Evolutionary conservation across 2,329 filamentous ascomycete genomes (phyloP), one percentile per base, ranked within the genome.

Genomic region (Chalara sp.): DNA sequence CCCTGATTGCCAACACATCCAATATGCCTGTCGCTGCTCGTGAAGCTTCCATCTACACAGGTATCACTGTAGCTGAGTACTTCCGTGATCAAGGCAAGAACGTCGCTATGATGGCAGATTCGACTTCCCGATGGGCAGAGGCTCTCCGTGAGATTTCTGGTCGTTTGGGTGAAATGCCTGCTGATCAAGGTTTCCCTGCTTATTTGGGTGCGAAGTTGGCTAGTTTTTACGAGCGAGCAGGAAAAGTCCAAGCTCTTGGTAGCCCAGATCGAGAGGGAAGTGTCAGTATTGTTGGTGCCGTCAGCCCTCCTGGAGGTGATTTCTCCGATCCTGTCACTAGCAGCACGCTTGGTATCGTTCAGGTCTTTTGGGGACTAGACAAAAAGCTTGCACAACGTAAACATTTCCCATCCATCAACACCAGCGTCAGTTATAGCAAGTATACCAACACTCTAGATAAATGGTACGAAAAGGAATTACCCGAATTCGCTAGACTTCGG

Each of bases 21-120:
- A 99, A 99, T 79, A 99, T 99, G 93, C 93, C 93, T 56, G 93
- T 99, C 65, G 93, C 93, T 58, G 93, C 93, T 55, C 89, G 93
- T 74, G 93, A 99, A 72, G 93, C 93, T 52, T 99, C 93, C 58
- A 99, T 99, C 68, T 99, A 99, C 74, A 99, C 93, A 3, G 93
- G 81, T 46, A 96, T 96, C 13, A 60, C 53, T 1, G 86, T 96
- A 0, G 88, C 89, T 41, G 93, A 99, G 68, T 99, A 99, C 66
- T 97, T 97, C 77, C 81, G 93, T 60, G 93, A 99, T 66, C 89
- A 96, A 72, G 93, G 93, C 58, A 92, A 97, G 72, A 81, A 96
- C 68, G 93, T 99, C 39, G 92, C 93, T 63, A 99, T 99, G 93
- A 99, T 99, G 93, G 93, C 93, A 57, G 93, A 99, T 72, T 97